Conservation (phyloP, 768 basidiomycete species). For the Multifurca ochricompacta region DNA sequence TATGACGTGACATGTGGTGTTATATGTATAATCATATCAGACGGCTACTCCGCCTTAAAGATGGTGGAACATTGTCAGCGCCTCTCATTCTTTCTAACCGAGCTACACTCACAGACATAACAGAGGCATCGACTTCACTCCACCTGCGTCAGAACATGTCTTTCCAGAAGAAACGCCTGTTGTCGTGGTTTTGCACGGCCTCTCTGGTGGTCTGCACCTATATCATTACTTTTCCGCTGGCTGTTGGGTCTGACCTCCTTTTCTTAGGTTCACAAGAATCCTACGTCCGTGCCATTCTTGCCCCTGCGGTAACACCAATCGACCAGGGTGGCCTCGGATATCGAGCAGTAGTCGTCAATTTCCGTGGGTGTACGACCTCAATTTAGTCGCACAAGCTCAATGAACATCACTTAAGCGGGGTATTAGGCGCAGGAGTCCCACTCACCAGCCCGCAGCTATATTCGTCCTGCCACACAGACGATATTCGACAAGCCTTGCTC, state of each 20-base stretch:
- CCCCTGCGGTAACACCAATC: slow-evolving; percentile 60
- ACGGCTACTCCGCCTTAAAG: slow-evolving; percentile 40
- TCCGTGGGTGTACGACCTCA: slow-evolving; percentile 68
- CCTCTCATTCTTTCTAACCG: slow-evolving; percentile 6
- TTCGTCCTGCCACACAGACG: slow-evolving; percentile 85
- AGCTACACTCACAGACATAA: neutral
- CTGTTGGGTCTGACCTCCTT: slow-evolving; percentile 4
- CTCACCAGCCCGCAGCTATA: slow-evolving; percentile 48
- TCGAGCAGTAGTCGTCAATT: slow-evolving; percentile 86
- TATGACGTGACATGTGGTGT: neutral
- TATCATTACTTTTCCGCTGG: neutral
- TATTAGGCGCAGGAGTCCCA: slow-evolving; percentile 9
- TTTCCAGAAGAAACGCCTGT: slow-evolving; percentile 39
- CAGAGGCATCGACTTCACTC: slow-evolving; percentile 65
- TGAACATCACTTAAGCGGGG: neutral
- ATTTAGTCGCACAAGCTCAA: neutral
- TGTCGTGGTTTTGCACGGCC: slow-evolving; percentile 46
- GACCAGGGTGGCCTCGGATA: slow-evolving; percentile 84
- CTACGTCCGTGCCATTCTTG: slow-evolving; percentile 79
- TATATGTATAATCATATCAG: slow-evolving; percentile 28
- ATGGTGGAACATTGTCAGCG: slow-evolving; percentile 64
- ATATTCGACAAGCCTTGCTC: slow-evolving; percentile 73
- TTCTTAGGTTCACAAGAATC: slow-evolving; percentile 83
- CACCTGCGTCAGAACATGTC: slow-evolving; percentile 25
- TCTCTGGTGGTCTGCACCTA: slow-evolving; percentile 36